A percentile compares a stretch with the other conserved stretches of the same genome.
phyloP scores from a whole-genome alignment of 2,329 filamentous ascomycete species.

The Neonectria coccinea region DNA sequence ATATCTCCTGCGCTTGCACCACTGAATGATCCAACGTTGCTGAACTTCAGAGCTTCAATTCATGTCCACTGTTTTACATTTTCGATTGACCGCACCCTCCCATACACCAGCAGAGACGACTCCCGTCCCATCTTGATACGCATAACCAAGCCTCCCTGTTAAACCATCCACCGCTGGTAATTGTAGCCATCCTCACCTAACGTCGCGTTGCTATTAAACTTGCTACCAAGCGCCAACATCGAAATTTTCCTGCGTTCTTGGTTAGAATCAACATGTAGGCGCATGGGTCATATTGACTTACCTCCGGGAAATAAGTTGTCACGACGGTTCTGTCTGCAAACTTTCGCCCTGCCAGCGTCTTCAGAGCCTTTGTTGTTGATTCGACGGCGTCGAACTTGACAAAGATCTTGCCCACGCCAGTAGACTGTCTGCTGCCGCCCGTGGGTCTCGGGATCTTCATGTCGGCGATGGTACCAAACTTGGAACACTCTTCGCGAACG shows the following conservation, averaged over 20 bases:
- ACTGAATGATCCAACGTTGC: slow-evolving; percentile 17
- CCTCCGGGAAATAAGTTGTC: slow-evolving; percentile 95
- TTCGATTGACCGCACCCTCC: slow-evolving; percentile 38
- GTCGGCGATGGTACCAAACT: slow-evolving; percentile 87
- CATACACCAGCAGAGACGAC: slow-evolving; percentile 40
- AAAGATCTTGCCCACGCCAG: slow-evolving; percentile 97
- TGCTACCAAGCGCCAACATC: slow-evolving; percentile 87
- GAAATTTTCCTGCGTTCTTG: slow-evolving; percentile 81
- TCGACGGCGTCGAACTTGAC: slow-evolving; percentile 89
- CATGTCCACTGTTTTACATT: slow-evolving; percentile 47
- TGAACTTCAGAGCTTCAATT: slow-evolving; percentile 29
- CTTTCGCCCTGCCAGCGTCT: slow-evolving; percentile 91
- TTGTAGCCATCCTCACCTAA: background rate
- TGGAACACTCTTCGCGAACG: slow-evolving; percentile 90
- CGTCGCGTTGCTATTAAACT: slow-evolving; percentile 26
- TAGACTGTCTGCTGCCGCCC: slow-evolving; percentile 83
- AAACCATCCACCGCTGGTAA: background rate
- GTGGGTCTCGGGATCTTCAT: slow-evolving; percentile 92
- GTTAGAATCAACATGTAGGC: slow-evolving; percentile 46
- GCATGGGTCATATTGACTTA: slow-evolving; percentile 52
- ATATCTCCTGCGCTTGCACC: slow-evolving; percentile 21
- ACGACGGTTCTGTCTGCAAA: slow-evolving; percentile 97
- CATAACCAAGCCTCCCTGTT: slow-evolving; percentile 34
- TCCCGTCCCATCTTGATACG: slow-evolving; percentile 30
- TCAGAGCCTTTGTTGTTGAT: slow-evolving; percentile 84